Evolutionary conservation across 2,329 filamentous ascomycete species (phyloP), one percentile per base, ranked within the genome.

Genomic region (Ophiobolus disseminans): DNA sequence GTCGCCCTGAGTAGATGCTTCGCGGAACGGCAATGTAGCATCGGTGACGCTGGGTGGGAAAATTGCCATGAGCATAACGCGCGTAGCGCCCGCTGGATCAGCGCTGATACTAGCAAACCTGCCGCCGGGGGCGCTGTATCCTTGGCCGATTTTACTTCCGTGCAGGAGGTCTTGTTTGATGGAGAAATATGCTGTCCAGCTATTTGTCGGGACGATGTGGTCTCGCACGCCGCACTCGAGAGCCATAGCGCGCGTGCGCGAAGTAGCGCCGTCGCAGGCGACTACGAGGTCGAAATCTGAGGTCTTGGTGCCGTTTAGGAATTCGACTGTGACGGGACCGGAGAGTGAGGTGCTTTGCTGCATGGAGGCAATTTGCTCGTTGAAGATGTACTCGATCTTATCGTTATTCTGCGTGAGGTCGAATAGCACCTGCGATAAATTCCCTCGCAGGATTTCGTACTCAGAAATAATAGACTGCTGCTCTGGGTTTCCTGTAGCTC

Each of bases 41-140:
- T 17, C 16, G 1, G 11, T 30, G 2, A 62, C 40, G 2, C 42
- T 57, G 5, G 50, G 56, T 4, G 73, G 68, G 28, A 73, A 48
- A n/a, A 76, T 55, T 2, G 63, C 60, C 63, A 80, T 66, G 31
- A 67, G 65, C 17, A 58, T 49, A 3, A 80, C 76, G 69, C 34
- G 74, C 59, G 11, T 80, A 67, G 8, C 73, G 69, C 59, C 78
- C 63, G 3, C 80, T 57, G 2, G 57, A 55, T 4, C 75, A 51
- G 25, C 13, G 5, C 0, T 70, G 64, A 0, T 74, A 59, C 0
- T 71, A 60, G 6, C 72, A 53, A 57, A 70, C 76, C 13, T 58
- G 32, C 4, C 72, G 73, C 5, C 69, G 65, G 20, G 9, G 22
- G 59, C 20, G 56, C 46, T 51, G 61, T 64, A 54, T 39, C 36